Evolutionary conservation across 106 monocot genomes (phyloP).

Genomic region (Allium sativum): DNA sequence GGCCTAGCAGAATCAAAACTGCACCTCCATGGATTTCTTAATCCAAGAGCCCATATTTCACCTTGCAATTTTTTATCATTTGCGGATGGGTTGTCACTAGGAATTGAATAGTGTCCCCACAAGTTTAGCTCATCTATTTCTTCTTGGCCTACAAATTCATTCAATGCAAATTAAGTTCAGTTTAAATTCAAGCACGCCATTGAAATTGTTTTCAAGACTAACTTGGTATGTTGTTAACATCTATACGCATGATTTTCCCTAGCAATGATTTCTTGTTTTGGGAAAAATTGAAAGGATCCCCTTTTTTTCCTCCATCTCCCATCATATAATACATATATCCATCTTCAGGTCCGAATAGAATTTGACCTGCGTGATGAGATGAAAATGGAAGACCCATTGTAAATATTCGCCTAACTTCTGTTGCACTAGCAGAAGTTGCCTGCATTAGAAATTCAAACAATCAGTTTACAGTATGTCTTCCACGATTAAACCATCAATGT

Average conservation of each 20-base stretch:
- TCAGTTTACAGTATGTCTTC: too few species aligned
- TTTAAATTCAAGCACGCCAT: background rate
- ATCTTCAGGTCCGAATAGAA: constrained; percentile 75
- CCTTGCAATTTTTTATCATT: constrained; percentile 33
- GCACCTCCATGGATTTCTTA: constrained; percentile 95
- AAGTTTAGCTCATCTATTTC: constrained; percentile 40
- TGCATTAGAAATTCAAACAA: constrained; percentile 7
- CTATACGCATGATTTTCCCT: constrained; percentile 78
- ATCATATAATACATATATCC: constrained; percentile 86
- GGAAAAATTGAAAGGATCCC: constrained; percentile 68
- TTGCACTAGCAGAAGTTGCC: constrained; percentile 55
- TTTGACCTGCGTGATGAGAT: constrained; percentile 70
- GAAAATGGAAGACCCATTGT: constrained; percentile 75
- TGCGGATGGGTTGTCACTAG: constrained; percentile 67
- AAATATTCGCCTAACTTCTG: constrained; percentile 72
- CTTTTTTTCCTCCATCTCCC: constrained; percentile 59
- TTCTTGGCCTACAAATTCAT: constrained; percentile 24
- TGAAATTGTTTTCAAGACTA: constrained; percentile 8
- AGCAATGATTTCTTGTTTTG: constrained; percentile 84
- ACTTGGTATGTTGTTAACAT: constrained; percentile 64
- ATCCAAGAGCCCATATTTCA: constrained; percentile 85
- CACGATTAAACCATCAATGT: too few species aligned
- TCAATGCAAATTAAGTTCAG: background rate
- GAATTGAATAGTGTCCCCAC: constrained; percentile 92
- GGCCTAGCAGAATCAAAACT: constrained; percentile 80